Conservation (phyloP, 306 rosid genomes). For the Albizia julibrissin region DNA sequence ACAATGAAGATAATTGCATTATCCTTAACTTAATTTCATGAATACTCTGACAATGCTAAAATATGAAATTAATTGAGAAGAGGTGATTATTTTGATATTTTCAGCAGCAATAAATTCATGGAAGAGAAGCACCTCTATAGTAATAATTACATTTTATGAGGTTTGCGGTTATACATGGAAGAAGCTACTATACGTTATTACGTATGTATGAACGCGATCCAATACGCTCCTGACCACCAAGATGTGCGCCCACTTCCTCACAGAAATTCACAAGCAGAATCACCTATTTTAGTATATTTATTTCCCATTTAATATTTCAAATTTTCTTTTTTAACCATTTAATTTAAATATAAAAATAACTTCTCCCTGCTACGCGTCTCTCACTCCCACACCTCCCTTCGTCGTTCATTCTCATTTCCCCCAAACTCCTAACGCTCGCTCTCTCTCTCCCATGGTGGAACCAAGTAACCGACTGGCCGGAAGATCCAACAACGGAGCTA, state of each 20-base stretch:
- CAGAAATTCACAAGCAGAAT: background rate
- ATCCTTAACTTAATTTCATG: background rate
- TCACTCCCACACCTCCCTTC: slow-evolving; percentile 20
- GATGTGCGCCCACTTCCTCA: background rate
- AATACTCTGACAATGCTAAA: background rate
- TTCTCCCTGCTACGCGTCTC: slow-evolving; percentile 8
- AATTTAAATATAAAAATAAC: background rate
- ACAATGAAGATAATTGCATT: too few species aligned
- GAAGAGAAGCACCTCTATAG: background rate
- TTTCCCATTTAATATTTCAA: background rate
- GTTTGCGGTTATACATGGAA: background rate
- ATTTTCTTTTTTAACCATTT: background rate
- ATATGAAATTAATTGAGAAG: background rate
- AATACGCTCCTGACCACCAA: background rate
- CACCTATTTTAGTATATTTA: background rate
- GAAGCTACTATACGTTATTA: background rate
- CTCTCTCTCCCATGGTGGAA: slow-evolving; percentile 52
- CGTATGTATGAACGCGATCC: slow-evolving; percentile 15
- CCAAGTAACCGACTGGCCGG: slow-evolving; percentile 43
- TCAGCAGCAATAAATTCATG: background rate
- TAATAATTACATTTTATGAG: background rate
- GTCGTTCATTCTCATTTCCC: slow-evolving; percentile 25
- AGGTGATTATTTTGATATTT: background rate
- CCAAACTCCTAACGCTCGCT: slow-evolving; percentile 11
- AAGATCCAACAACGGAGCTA: slow-evolving; percentile 9